Conservation (phyloP, 345 rosid genomes). For the Leavenworthia alabamica region DNA sequence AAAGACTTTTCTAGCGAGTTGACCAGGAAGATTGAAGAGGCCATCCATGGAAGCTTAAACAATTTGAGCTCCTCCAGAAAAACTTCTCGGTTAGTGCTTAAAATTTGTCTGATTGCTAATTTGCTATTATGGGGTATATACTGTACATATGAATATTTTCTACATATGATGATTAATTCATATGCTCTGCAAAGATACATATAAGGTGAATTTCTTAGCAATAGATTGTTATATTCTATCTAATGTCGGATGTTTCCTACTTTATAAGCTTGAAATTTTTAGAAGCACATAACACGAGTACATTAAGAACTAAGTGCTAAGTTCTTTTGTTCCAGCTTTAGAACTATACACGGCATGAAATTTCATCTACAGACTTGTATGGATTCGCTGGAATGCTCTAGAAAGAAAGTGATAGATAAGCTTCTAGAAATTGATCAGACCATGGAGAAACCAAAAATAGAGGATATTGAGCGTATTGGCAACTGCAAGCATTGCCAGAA, state of each 20-base stretch:
- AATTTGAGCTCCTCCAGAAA: constrained; percentile 49
- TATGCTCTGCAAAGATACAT: not conserved
- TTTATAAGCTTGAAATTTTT: not conserved
- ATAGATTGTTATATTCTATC: not conserved
- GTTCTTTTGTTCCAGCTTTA: constrained; percentile 49
- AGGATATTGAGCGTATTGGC: constrained; percentile 72
- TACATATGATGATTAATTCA: not conserved
- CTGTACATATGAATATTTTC: no score
- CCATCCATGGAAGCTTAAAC: constrained; percentile 53
- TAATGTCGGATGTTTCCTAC: not conserved
- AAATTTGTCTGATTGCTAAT: no score
- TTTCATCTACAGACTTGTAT: constrained; percentile 80
- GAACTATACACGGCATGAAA: constrained; percentile 61
- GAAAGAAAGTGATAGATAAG: constrained; percentile 54
- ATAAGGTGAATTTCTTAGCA: not conserved
- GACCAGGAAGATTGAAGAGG: constrained; percentile 79
- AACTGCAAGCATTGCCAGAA: constrained; percentile 59
- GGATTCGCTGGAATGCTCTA: constrained; percentile 62
- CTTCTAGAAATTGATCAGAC: constrained; percentile 69
- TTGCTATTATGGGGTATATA: no score
- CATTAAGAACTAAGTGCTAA: constrained; percentile 8
- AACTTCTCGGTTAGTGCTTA: constrained; percentile 42
- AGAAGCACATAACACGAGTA: constrained; percentile 5
- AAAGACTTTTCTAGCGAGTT: constrained; percentile 58
- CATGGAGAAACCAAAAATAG: constrained; percentile 68